Conservation (phyloP, 2,329 filamentous ascomycete genomes). For the Corinectria fuckeliana region DNA sequence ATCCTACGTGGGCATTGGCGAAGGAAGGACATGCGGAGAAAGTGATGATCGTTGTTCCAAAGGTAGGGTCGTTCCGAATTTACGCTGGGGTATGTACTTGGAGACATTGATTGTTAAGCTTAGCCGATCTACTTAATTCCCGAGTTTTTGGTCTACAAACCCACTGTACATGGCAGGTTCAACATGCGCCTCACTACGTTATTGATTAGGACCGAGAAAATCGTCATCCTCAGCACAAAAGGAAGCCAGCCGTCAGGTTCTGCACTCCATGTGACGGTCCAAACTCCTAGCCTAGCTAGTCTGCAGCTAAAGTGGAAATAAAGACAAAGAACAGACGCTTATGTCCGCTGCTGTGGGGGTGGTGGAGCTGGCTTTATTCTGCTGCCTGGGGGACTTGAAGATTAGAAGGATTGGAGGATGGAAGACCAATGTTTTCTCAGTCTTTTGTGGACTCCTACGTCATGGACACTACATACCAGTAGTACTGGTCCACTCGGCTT, state of each 20-base stretch:
- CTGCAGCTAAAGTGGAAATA: conserved; percentile 17
- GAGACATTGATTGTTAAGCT: neutral
- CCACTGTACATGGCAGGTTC: too few relatives aligned
- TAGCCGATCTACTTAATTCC: too few relatives aligned
- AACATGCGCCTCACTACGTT: too few relatives aligned
- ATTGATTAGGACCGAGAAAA: neutral
- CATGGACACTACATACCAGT: neutral
- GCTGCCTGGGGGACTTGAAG: conserved; percentile 17
- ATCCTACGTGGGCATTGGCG: neutral
- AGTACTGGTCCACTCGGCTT: too few relatives aligned
- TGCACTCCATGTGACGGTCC: neutral
- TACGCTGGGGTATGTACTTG: neutral
- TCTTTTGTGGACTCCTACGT: neutral
- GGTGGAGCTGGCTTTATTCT: conserved; percentile 19
- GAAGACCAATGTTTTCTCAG: neutral
- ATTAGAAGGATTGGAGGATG: too few relatives aligned
- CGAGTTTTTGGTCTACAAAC: too few relatives aligned
- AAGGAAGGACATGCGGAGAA: neutral
- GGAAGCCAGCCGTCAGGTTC: neutral
- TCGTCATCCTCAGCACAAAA: neutral
- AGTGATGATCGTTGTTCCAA: neutral
- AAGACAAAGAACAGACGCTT: conserved; percentile 5
- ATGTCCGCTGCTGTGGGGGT: conserved; percentile 10
- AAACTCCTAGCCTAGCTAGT: neutral
- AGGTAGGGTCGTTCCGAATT: neutral